These are phyloP conservation scores for Beauveria sp. DNA, from an alignment of 2,329 filamentous ascomycete species.

Conservation along the genomic window DNA sequence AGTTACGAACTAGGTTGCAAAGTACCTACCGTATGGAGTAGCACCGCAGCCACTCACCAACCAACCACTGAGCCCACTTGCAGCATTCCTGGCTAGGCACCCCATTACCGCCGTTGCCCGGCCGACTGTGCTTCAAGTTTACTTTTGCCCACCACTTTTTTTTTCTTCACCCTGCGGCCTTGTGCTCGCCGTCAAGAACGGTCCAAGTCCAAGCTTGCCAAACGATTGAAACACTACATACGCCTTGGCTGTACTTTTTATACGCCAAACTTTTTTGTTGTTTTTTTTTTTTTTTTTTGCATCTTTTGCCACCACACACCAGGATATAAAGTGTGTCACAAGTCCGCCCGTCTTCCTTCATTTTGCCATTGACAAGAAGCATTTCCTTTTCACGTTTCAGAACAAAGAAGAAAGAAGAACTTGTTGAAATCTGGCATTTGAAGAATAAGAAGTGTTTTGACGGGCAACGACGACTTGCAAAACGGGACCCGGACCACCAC, in stretches of 20 bases:
- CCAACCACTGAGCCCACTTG: not conserved
- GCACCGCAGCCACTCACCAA: not conserved
- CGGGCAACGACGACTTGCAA: not conserved
- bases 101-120: conserved; percentile 6
- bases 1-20: too few species aligned
- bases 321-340: not conserved
- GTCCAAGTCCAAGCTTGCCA: not conserved
- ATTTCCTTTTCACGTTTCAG: not conserved
- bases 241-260: not conserved
- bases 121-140: not conserved
- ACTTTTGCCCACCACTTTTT: conserved; percentile 4
- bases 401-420: not conserved
- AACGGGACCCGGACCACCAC: not conserved
- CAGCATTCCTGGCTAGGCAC: conserved; percentile 5
- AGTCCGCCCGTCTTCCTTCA: not conserved
- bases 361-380: not conserved
- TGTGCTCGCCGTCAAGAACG: not conserved
- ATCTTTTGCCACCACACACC: not conserved
- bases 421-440: not conserved
- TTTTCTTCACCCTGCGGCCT: not conserved
- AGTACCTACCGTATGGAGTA: too few species aligned
- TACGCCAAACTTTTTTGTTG: not conserved
- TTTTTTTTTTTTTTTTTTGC: not conserved
- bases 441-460: not conserved
- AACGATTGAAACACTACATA: not conserved